Evolutionary conservation across 208 protist species (phyloP), one percentile per base, ranked within the genome.

Genomic region (Tritrichomonas foetus): DNA sequence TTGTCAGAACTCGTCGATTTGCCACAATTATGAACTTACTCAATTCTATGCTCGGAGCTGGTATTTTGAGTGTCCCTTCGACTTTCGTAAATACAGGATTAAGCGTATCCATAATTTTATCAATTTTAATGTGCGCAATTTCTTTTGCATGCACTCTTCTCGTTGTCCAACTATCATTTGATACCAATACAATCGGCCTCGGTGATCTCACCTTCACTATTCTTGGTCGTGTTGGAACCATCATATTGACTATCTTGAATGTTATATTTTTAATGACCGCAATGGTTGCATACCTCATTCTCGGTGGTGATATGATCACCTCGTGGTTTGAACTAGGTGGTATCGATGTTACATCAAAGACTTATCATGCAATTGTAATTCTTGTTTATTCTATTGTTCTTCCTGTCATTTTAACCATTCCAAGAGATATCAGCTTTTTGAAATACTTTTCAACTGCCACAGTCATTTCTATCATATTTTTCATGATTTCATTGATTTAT

Each of bases 401-500:
- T 11, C 74, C 74, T n/a, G 50, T 82, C n/a, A 16, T 20, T 33
- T 36, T 82, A 22, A 82, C 74, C 22, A 82, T 82, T 82, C 74
- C 74, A 82, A 49, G 74, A 30, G 50, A 82, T 50, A 49, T 82
- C 16, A 47, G n/a, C n/a, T 82, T 82, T 36, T 50, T 82, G 8
- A 33, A 82, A 82, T 82, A 82, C 39, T 82, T 82, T 44, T 50
- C 74, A 16, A 50, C 41, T 50, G 74, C 74, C 30, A 82, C 74
- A 20, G 41, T 82, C 11, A n/a, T 82, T 50, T 50, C 14, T 30
- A 49, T 82, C 30, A 1, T 11, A 20, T 82, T 82, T 41, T 82
- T 82, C 74, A n/a, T 47, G 3, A 25, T 82, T 53, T 33, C 41
- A 1, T 50, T 82, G 74, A 50, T 82, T 11, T 47, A 50, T 20